A percentile compares a stretch with the other conserved stretches of the same genome.
Conservation (phyloP, 257 asterid species). For the Forsythia viridissima region DNA sequence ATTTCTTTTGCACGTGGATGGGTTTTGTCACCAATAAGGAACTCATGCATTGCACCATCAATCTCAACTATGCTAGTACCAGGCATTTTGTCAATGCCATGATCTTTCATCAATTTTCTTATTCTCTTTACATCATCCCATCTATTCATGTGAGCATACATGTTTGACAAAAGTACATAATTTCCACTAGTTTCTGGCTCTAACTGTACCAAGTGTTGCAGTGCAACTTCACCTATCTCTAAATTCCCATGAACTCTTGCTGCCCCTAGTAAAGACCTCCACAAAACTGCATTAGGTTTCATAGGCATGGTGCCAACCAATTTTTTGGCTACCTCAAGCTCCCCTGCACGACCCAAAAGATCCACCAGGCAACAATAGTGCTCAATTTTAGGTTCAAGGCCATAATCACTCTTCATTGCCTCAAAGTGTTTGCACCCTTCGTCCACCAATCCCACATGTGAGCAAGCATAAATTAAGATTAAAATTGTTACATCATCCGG, state of each 20-base stretch:
- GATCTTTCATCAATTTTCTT: conserved; percentile 55
- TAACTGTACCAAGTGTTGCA: conserved; percentile 40
- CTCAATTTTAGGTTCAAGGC: conserved; percentile 57
- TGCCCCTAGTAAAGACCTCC: conserved; percentile 69
- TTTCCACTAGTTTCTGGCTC: conserved; percentile 67
- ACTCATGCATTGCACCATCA: conserved; percentile 61
- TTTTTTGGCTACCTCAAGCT: conserved; percentile 54
- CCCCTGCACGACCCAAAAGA: conserved; percentile 69
- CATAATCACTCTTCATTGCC: conserved; percentile 42
- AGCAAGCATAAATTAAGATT: conserved; percentile 64
- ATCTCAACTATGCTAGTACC: conserved; percentile 65
- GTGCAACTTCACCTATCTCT: conserved; percentile 51
- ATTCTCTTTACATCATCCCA: conserved; percentile 63
- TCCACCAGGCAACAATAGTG: conserved; percentile 74
- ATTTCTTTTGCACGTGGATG: conserved; percentile 50
- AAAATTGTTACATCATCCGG: conserved; percentile 59
- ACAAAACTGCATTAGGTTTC: conserved; percentile 55
- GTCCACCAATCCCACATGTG: conserved; percentile 66
- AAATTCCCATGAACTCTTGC: conserved; percentile 62
- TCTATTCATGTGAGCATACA: conserved; percentile 51
- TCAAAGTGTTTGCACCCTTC: conserved; percentile 55
- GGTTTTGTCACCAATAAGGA: conserved; percentile 51
- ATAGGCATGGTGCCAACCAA: conserved; percentile 44
- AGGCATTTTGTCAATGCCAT: conserved; percentile 52
- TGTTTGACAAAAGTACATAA: conserved; percentile 65